phyloP scores from a whole-genome alignment of 2,329 filamentous ascomycete species.

The Aspergillus sp. region DNA sequence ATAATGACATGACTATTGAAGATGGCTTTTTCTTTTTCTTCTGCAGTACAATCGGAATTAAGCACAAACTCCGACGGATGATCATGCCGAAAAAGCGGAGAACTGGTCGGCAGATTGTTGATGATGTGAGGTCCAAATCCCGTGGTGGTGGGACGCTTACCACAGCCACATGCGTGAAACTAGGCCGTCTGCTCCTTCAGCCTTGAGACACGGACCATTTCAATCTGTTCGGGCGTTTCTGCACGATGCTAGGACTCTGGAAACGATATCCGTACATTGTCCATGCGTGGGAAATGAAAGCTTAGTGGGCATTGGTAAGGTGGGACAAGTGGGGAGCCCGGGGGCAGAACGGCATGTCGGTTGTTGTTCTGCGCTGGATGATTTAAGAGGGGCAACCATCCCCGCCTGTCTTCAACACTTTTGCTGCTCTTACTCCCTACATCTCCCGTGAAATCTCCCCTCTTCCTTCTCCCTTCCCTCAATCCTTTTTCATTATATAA shows the following conservation, averaged over 20 bases:
- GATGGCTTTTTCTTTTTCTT: neutral
- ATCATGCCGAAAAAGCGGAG: neutral
- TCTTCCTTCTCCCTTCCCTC: neutral
- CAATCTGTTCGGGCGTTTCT: neutral
- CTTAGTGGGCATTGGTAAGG: neutral
- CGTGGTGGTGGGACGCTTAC: neutral
- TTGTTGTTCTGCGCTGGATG: neutral
- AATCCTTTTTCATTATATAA: constrained; percentile 5
- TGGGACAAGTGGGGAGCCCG: neutral
- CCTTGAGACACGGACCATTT: neutral
- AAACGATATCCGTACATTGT: neutral
- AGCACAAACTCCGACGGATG: neutral
- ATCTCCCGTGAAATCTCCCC: neutral
- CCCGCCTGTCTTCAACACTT: neutral
- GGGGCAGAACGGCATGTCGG: neutral
- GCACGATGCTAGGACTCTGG: no score
- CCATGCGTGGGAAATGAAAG: neutral
- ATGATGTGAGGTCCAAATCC: neutral
- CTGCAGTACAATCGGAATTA: neutral
- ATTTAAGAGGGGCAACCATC: neutral
- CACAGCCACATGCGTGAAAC: neutral
- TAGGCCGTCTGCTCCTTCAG: no score
- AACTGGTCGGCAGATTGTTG: neutral
- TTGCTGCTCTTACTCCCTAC: neutral
- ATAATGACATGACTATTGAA: neutral